Conservation (phyloP, 441 rosid genomes). For the Erodium trifolium region DNA sequence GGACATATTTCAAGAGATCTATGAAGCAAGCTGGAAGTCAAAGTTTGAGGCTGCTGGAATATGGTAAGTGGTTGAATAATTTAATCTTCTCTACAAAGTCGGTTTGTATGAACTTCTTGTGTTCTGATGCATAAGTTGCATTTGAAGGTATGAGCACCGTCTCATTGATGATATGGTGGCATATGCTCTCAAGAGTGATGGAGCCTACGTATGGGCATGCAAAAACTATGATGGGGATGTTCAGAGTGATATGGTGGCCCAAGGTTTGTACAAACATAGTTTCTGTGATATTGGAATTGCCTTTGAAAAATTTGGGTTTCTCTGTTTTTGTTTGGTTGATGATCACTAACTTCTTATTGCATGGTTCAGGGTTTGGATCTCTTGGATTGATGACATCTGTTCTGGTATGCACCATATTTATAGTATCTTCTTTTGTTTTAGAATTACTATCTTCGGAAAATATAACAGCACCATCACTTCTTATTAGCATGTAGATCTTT, state of each 20-base stretch:
- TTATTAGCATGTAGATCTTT: too few species aligned
- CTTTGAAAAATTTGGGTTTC: background rate
- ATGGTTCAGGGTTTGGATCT: slow-evolving; percentile 73
- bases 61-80: slow-evolving; percentile 18
- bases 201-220: slow-evolving; percentile 98
- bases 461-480: too few species aligned
- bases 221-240: slow-evolving; percentile 97
- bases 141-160: slow-evolving; percentile 82
- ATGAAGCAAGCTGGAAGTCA: slow-evolving; percentile 64
- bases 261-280: slow-evolving; percentile 39
- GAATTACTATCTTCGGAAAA: too few species aligned
- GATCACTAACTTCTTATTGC: slow-evolving; percentile 13
- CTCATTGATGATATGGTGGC: slow-evolving; percentile 97
- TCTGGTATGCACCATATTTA: slow-evolving; percentile 40
- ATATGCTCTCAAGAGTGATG: slow-evolving; percentile 81
- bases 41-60: slow-evolving; percentile 72
- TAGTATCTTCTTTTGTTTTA: background rate
- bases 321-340: background rate
- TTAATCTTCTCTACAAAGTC: background rate
- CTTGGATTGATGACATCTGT: slow-evolving; percentile 93
- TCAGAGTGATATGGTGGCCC: slow-evolving; percentile 94
- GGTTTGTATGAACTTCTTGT: background rate
- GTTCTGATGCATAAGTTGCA: slow-evolving; percentile 15
- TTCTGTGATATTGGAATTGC: background rate
- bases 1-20: slow-evolving; percentile 90